Percentiles rank a stretch among this genome's conserved stretches.
These are phyloP conservation scores for Brasenia schreberi DNA, from an alignment of 164 flowering plant species.

Conservation along the genomic window DNA sequence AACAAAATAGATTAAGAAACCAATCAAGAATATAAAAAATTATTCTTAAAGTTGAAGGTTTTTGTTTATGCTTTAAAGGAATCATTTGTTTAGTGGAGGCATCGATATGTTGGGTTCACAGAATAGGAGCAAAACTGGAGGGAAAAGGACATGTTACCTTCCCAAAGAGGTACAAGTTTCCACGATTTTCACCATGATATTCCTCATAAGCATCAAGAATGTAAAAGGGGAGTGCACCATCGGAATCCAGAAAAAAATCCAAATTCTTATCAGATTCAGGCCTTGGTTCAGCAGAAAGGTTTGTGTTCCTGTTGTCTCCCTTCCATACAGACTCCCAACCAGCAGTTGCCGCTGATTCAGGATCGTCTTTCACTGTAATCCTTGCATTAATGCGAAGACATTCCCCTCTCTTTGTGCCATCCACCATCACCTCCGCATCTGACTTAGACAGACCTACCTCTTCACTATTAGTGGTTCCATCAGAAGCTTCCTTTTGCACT, in stretches of 20 bases:
- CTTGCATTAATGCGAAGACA: slow-evolving; percentile 55
- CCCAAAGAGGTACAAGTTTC: slow-evolving; percentile 85
- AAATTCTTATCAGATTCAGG: slow-evolving; percentile 27
- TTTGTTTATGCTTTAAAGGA: no score
- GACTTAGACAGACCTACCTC: slow-evolving; percentile 8
- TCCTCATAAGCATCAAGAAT: slow-evolving; percentile 88
- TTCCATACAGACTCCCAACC: slow-evolving; percentile 49
- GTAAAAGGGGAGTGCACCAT: slow-evolving; percentile 83
- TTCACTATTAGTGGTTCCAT: background rate
- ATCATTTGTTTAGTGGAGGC: no score
- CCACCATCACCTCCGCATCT: slow-evolving; percentile 19
- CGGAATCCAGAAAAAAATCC: slow-evolving; percentile 51
- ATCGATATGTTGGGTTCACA: no score
- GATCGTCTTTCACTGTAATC: slow-evolving; percentile 32
- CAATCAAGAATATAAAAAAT: no score
- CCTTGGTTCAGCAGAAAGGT: slow-evolving; percentile 1
- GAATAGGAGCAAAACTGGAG: background rate
- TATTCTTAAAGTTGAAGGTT: no score
- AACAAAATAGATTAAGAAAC: no score
- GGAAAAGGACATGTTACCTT: slow-evolving; percentile 36
- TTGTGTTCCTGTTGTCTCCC: slow-evolving; percentile 24
- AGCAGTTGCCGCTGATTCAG: slow-evolving; percentile 49
- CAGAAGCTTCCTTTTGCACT: slow-evolving; percentile 3
- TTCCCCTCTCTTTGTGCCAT: slow-evolving; percentile 16
- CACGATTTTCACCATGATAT: slow-evolving; percentile 54